These are phyloP conservation scores for Aquanectria penicillioides DNA, from an alignment of 2,329 filamentous ascomycete genomes.

Conservation along the genomic window DNA sequence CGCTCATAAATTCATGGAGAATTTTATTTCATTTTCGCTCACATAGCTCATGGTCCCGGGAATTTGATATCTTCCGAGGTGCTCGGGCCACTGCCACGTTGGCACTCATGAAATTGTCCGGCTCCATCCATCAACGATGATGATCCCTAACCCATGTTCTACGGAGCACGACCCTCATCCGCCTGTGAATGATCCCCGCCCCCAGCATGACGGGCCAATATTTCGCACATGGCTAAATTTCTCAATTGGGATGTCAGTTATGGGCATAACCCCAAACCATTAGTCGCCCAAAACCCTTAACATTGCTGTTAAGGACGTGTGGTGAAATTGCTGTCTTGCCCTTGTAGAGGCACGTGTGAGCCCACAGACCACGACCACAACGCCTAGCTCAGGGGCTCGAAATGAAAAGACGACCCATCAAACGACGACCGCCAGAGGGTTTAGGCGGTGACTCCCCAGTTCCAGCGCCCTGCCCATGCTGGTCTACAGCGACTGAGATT, in stretches of 20 bases:
- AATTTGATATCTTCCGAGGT: conserved; percentile 7
- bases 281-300: background rate
- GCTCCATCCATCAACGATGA: background rate
- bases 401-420: conserved; percentile 14
- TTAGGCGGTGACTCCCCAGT: conserved; percentile 17
- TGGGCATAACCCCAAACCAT: conserved; percentile 10
- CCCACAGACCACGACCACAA: background rate
- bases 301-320: background rate
- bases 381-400: conserved; percentile 21
- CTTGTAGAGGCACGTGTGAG: background rate
- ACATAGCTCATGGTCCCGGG: background rate
- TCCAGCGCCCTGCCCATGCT: conserved; percentile 2
- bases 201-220: conserved; percentile 9
- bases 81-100: conserved; percentile 13
- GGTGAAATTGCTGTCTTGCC: background rate
- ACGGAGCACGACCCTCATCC: too few species aligned
- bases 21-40: too few species aligned
- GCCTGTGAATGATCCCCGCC: background rate
- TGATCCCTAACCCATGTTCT: conserved; percentile 13
- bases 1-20: too few species aligned
- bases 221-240: conserved; percentile 4
- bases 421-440: conserved; percentile 8
- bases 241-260: background rate
- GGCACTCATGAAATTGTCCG: conserved; percentile 10
- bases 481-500: conserved; percentile 33